phyloP scores from a whole-genome alignment of 106 monocot species.

The Ottelia alismoides region DNA sequence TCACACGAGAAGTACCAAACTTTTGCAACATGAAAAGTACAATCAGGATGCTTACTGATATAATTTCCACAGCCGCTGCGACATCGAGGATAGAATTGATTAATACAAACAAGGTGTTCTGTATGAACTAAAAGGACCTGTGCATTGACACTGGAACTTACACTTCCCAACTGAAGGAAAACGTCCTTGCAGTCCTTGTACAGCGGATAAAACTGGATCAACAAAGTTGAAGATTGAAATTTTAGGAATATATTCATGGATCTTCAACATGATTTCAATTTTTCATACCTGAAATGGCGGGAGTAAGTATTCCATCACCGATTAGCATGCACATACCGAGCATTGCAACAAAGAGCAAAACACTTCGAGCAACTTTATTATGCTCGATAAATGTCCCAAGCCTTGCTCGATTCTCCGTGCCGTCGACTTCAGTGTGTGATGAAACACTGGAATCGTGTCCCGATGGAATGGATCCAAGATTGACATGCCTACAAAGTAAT shows the following conservation, averaged over 20 bases:
- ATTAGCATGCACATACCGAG: constrained; percentile 41
- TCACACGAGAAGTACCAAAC: constrained; percentile 48
- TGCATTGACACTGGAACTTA: background rate
- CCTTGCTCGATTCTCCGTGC: constrained; percentile 19
- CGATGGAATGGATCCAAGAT: constrained; percentile 33
- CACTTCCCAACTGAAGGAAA: constrained; percentile 37
- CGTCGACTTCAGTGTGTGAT: constrained; percentile 23
- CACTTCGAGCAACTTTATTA: constrained; percentile 11
- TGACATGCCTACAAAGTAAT: constrained; percentile 32
- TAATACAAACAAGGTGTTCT: constrained; percentile 29
- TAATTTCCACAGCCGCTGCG: no score
- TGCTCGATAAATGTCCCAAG: constrained; percentile 23
- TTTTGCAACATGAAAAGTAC: constrained; percentile 43
- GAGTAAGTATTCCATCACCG: constrained; percentile 34
- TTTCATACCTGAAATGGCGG: constrained; percentile 34
- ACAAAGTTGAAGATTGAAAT: background rate
- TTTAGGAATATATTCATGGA: background rate
- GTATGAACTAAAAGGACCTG: background rate
- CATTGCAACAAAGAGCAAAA: constrained; percentile 21
- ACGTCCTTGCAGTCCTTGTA: constrained; percentile 62
- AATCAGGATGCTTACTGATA: constrained; percentile 40
- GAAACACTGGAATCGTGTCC: constrained; percentile 13
- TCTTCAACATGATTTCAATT: background rate
- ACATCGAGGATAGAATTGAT: no score
- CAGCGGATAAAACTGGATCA: constrained; percentile 50